Conservation (phyloP, 106 monocot species). For the Iris macrosiphon region DNA sequence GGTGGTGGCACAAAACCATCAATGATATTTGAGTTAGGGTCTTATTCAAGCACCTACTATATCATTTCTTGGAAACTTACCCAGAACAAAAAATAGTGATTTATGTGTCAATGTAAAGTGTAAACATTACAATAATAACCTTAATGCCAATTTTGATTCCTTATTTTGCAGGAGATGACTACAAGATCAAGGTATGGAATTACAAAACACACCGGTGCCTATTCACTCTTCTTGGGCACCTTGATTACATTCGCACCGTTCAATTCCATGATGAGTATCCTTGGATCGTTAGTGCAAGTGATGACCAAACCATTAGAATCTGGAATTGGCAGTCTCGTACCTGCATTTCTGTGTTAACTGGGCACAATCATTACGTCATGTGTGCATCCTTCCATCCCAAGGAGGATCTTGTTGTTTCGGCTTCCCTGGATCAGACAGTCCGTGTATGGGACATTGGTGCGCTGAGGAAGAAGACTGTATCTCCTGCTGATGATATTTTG, state of each 20-base stretch:
- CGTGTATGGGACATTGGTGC: conserved; percentile 93
- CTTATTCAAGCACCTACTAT: too few species aligned
- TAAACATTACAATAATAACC: too few species aligned
- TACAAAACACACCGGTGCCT: conserved; percentile 78
- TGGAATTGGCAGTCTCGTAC: conserved; percentile 95
- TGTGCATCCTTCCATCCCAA: conserved; percentile 92
- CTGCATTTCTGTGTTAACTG: conserved; percentile 80
- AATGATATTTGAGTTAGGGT: too few species aligned
- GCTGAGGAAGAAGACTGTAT: conserved; percentile 78
- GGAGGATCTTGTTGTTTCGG: conserved; percentile 85
- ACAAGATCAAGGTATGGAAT: conserved; percentile 95
- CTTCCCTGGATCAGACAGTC: conserved; percentile 84
- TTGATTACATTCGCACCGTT: conserved; percentile 91
- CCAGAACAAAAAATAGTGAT: too few species aligned
- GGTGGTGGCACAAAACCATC: too few species aligned
- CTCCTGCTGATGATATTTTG: conserved; percentile 80
- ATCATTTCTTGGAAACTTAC: too few species aligned
- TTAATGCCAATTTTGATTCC: background rate
- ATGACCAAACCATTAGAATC: conserved; percentile 87
- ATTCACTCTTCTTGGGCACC: conserved; percentile 82
- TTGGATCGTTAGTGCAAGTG: conserved; percentile 89
- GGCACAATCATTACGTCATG: conserved; percentile 94
- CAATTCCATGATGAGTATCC: conserved; percentile 87
- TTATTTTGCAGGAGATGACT: conserved; percentile 74
- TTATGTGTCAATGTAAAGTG: too few species aligned